These are phyloP conservation scores for Emericellopsis terricola DNA, from an alignment of 495 filamentous ascomycete genomes.

Conservation along the genomic window DNA sequence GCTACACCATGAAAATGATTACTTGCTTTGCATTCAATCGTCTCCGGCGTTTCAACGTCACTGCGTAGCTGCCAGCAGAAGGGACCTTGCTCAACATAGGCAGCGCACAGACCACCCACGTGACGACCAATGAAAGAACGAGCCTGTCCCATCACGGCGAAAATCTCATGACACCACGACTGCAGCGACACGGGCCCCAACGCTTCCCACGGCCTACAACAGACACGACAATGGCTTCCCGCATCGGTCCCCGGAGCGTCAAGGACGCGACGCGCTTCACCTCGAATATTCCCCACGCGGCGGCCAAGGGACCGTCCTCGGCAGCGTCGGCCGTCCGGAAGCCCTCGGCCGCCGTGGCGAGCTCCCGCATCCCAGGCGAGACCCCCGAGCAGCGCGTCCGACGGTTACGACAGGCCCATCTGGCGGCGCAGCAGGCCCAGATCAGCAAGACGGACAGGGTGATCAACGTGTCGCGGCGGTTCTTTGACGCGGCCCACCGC, in stretches of 20 bases:
- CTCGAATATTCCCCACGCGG: conserved; percentile 73
- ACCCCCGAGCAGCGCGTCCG: conserved; percentile 82
- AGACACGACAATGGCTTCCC: conserved; percentile 2
- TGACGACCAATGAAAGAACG: no score
- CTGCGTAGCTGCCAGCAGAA: no score
- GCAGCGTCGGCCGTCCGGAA: conserved; percentile 1
- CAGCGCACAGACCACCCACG: no score
- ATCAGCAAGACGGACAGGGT: conserved; percentile 48
- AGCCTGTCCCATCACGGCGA: no score
- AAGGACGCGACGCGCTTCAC: conserved; percentile 94
- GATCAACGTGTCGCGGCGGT: conserved; percentile 46
- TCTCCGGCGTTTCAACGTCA: no score
- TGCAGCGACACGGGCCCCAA: no score
- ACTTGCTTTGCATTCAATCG: no score
- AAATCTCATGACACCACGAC: no score
- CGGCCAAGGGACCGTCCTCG: conserved; percentile 34
- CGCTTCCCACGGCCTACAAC: not conserved
- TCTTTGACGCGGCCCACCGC: conserved; percentile 74
- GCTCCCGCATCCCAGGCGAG: conserved; percentile 24
- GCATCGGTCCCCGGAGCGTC: conserved; percentile 62
- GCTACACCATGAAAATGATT: no score
- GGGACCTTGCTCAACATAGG: no score
- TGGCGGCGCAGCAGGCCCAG: conserved; percentile 45
- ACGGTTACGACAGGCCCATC: conserved; percentile 65
- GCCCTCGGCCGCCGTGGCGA: conserved; percentile 7